Evolutionary conservation across 1,139 yeast genomes (phyloP).

Genomic region (Yamadazyma taylorii): DNA sequence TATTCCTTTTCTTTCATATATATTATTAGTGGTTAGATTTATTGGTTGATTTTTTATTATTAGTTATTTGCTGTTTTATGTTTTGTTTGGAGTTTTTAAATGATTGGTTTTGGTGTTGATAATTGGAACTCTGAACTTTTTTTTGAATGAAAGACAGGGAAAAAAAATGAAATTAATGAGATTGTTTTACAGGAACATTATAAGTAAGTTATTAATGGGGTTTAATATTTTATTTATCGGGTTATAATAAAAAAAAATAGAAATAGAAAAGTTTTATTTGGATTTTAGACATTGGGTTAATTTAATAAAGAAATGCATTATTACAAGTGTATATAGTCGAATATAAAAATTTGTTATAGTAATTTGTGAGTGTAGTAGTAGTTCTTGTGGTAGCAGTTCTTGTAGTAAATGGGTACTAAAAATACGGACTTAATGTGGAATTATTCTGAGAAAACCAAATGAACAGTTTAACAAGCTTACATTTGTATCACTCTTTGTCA

Average conservation of each 20-base stretch:
- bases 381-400: no score
- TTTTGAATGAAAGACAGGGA: slow-evolving; percentile 10
- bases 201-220: slow-evolving; percentile 34
- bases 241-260: slow-evolving; percentile 15
- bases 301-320: slow-evolving; percentile 26
- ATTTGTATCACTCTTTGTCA: neutral
- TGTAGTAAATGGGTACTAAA: no score
- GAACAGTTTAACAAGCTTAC: no score
- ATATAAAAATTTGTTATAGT: neutral
- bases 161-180: slow-evolving; percentile 12
- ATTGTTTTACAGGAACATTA: slow-evolving; percentile 17
- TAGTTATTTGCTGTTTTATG: slow-evolving; percentile 2
- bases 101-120: slow-evolving; percentile 13
- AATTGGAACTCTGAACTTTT: slow-evolving; percentile 6
- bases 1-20: slow-evolving; percentile 12
- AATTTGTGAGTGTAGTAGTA: no score
- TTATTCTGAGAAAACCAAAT: no score
- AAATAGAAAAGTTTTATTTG: slow-evolving; percentile 20
- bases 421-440: no score
- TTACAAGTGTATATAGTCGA: slow-evolving; percentile 23
- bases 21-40: slow-evolving; percentile 12
- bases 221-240: slow-evolving; percentile 26
- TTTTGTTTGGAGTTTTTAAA: slow-evolving; percentile 10
- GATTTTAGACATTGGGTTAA: slow-evolving; percentile 47
- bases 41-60: slow-evolving; percentile 6